Evolutionary conservation across 2,329 filamentous ascomycete species (phyloP).

Genomic region (Botrytis cinerea): DNA sequence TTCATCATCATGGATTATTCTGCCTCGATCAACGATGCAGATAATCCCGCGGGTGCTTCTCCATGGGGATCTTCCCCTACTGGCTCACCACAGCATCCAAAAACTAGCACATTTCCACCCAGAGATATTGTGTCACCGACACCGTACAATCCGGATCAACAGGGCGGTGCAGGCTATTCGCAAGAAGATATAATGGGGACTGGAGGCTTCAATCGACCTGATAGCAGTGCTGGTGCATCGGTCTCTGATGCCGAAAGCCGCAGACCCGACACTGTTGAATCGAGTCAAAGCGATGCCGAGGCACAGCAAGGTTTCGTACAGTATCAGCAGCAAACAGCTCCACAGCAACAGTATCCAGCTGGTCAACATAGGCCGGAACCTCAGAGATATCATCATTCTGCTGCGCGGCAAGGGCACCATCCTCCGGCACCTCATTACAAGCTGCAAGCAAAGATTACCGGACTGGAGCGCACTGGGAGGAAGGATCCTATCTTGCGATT

Average conservation of each 20-base stretch:
- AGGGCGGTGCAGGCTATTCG: conserved; percentile 33
- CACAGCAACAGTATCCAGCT: conserved; percentile 39
- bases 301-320: conserved; percentile 41
- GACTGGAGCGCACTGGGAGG: conserved; percentile 86
- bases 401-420: conserved; percentile 40
- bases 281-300: conserved; percentile 34
- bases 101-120: conserved; percentile 35
- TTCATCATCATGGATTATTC: conserved; percentile 64
- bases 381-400: conserved; percentile 39
- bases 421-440: conserved; percentile 70
- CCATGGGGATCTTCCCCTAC: conserved; percentile 56
- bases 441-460: conserved; percentile 92
- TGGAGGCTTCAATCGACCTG: conserved; percentile 34
- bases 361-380: conserved; percentile 42
- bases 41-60: conserved; percentile 58
- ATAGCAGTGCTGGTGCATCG: conserved; percentile 37
- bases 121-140: conserved; percentile 37
- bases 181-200: conserved; percentile 36
- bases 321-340: conserved; percentile 35
- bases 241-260: conserved; percentile 36
- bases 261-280: conserved; percentile 39
- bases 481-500: conserved; percentile 95
- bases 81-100: conserved; percentile 39
- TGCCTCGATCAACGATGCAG: conserved; percentile 56
- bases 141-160: conserved; percentile 33